Base-by-base conservation (phyloP, 495 filamentous ascomycete species). In the Penicillium paxilli region DNA sequence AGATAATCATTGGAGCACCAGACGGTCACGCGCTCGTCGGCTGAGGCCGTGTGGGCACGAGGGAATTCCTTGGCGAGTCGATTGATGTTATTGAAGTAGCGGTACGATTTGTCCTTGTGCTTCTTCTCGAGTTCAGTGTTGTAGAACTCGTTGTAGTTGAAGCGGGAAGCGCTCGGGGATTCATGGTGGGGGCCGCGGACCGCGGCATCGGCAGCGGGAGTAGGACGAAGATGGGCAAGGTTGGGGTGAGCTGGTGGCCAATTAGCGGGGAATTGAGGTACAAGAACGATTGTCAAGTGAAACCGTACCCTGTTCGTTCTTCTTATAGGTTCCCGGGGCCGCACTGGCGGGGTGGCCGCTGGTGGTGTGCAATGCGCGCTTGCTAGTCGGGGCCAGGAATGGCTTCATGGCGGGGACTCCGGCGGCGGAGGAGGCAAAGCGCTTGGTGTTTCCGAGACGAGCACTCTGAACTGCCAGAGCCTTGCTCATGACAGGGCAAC, bases 11-110 rank as follows among this genome's bases (percentile, higher is more conserved):
- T 98, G 59, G 92, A 96, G 79, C 94, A 98, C 94, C 95, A 98
- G 30, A 98, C 93, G 4, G 92, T 96, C 47, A 98, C 94, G n/a
- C 83, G 83, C 57, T 96, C 89, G 57, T 96, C 88, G 60, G 82
- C 82, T 41, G 77, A 86, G 12, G 91, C 81, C 75, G 94, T 94
- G 70, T 98, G 94, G 16, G 94, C 94, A 35, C 88, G 89, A 20
- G 94, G 94, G 64, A 98, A 98, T 56, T 98, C 90, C 75, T 95
- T 87, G 51, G 95, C 94, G 52, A 98, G 80, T 20, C 94, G 90
- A 68, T 98, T 98, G 85, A 98, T 98, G 79, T 98, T 98, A 80
- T 98, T 98, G 83, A 98, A 98, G 79, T 98, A 98, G 62, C 94
- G 90, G 78, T 98, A 98, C 32, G 91, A 96, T 77, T 96, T 97